Percentiles rank a stretch among this genome's conserved stretches.
phyloP scores from a whole-genome alignment of 2,329 filamentous ascomycete species.

The Epichloe coenophiala region DNA sequence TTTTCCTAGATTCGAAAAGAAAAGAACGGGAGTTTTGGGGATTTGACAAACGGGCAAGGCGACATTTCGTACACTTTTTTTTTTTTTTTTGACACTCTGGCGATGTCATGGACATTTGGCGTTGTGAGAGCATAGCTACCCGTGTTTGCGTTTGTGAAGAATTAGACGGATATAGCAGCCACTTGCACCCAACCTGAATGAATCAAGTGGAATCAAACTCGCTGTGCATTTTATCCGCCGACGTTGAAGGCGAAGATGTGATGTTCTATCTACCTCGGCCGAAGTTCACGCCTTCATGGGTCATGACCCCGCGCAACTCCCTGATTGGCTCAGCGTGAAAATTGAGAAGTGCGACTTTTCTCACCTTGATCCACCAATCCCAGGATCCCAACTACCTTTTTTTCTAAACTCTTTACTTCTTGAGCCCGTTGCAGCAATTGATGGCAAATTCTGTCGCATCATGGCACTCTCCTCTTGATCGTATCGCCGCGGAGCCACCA shows the following conservation, averaged over 20 bases:
- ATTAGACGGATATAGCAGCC: neutral
- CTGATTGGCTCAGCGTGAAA: neutral
- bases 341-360: too few species aligned
- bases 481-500: too few species aligned
- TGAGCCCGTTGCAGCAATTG: neutral
- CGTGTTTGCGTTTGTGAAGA: neutral
- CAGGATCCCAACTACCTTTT: neutral
- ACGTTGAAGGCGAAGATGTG: neutral
- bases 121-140: neutral
- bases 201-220: neutral
- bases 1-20: neutral
- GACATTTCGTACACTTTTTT: neutral
- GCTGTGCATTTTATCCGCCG: neutral
- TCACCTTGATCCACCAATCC: neutral
- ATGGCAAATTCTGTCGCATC: too few species aligned
- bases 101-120: neutral
- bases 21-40: neutral
- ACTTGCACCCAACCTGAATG: neutral
- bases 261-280: too few species aligned
- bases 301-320: constrained; percentile 9
- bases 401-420: neutral
- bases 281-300: too few species aligned
- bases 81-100: neutral
- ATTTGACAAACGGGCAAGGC: neutral
- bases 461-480: too few species aligned